Evolutionary conservation across 306 rosid genomes (phyloP).

Genomic region (Hippophae gyantsensis): DNA sequence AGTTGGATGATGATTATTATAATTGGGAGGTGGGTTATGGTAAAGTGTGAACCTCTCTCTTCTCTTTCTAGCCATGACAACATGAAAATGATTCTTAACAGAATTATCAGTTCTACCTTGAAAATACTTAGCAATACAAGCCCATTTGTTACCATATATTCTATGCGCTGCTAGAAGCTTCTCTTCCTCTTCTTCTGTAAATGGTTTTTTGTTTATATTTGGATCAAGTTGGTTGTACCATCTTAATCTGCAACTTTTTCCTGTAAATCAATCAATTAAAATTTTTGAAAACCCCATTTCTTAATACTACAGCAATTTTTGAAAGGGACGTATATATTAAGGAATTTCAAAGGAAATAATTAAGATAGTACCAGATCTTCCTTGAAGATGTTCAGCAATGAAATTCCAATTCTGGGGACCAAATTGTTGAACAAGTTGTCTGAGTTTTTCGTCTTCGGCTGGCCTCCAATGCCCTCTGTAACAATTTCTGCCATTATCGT

Average conservation of each 20-base stretch:
- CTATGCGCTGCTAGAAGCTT: conserved; percentile 37
- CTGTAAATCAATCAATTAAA: conserved; percentile 15
- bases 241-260: conserved; percentile 63
- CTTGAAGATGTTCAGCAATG: conserved; percentile 43
- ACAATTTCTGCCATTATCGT: conserved; percentile 26
- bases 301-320: neutral
- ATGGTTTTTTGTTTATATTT: conserved; percentile 44
- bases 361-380: conserved; percentile 42
- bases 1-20: neutral
- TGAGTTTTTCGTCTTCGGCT: conserved; percentile 42
- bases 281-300: conserved; percentile 8
- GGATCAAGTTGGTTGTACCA: conserved; percentile 71
- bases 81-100: conserved; percentile 56
- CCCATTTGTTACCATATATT: conserved; percentile 60
- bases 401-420: conserved; percentile 62
- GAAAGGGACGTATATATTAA: neutral
- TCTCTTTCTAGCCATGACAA: conserved; percentile 46
- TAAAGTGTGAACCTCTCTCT: conserved; percentile 25
- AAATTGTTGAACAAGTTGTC: conserved; percentile 31
- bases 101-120: conserved; percentile 59
- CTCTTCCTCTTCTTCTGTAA: conserved; percentile 45
- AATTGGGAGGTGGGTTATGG: neutral
- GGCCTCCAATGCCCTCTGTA: conserved; percentile 57
- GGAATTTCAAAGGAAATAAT: too few relatives aligned
- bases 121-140: conserved; percentile 41